A percentile compares a stretch with the other conserved stretches of the same genome.
These are phyloP conservation scores for Amanita molliuscula DNA, from an alignment of 768 basidiomycete genomes.

Conservation along the genomic window DNA sequence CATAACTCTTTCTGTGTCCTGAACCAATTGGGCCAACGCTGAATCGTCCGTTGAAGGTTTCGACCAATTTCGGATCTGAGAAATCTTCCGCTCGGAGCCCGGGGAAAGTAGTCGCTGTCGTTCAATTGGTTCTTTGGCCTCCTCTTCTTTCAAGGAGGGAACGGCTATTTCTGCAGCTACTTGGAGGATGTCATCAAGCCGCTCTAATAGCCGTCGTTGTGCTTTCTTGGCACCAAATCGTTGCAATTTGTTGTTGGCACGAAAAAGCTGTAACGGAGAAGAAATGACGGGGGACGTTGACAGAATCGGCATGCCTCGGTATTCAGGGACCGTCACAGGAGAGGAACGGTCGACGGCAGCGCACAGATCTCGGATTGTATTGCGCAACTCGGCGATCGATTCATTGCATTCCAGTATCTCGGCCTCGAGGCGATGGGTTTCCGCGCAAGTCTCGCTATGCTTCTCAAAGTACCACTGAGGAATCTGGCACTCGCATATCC, in stretches of 20 bases:
- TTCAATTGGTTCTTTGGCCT: constrained; percentile 84
- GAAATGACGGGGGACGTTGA: constrained; percentile 61
- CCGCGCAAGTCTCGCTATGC: constrained; percentile 98
- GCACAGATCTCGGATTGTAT: constrained; percentile 73
- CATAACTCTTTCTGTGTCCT: constrained; percentile 85
- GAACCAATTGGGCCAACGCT: constrained; percentile 71
- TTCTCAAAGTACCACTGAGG: constrained; percentile 99
- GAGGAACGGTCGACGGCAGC: constrained; percentile 68
- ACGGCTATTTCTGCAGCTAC: constrained; percentile 74
- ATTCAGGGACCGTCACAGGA: constrained; percentile 60
- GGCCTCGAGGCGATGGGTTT: constrained; percentile 91
- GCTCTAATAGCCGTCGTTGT: constrained; percentile 72
- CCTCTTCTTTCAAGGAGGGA: constrained; percentile 87
- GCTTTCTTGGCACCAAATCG: constrained; percentile 72
- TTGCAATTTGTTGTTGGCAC: constrained; percentile 61
- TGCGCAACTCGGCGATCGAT: constrained; percentile 76
- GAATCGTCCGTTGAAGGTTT: constrained; percentile 80
- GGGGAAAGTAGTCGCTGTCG: constrained; percentile 86
- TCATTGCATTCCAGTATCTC: constrained; percentile 94
- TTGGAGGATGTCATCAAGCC: constrained; percentile 79
- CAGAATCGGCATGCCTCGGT: constrained; percentile 82
- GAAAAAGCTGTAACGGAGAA: constrained; percentile 71
- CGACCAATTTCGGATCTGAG: constrained; percentile 76
- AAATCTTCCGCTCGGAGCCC: constrained; percentile 79
- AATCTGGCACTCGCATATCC: constrained; percentile 94